Evolutionary conservation across 495 filamentous ascomycete genomes (phyloP).

Genomic region (Elaphomyces granulatus): DNA sequence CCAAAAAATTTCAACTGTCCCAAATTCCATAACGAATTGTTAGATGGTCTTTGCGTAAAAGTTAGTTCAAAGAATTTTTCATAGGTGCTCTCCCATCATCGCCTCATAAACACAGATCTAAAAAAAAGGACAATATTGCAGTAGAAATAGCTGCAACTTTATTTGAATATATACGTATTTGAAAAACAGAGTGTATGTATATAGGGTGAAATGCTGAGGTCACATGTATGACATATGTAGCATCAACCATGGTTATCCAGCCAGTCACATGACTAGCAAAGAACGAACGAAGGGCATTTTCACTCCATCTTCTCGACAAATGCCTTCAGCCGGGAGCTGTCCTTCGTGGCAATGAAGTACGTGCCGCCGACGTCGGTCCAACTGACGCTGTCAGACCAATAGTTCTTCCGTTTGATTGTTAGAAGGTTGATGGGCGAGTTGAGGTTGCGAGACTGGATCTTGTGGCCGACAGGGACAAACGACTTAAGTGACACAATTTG

Average conservation of each 20-base stretch:
- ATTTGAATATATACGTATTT: no score
- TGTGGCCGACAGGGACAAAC: constrained; percentile 59
- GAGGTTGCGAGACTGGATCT: constrained; percentile 52
- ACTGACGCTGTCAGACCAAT: constrained; percentile 73
- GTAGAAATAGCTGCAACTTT: no score
- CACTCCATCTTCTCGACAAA: constrained; percentile 28
- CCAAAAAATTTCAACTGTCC: no score
- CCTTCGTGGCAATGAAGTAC: constrained; percentile 81
- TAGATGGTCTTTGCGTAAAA: no score
- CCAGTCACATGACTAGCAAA: neutral
- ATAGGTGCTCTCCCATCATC: no score
- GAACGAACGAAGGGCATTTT: constrained; percentile 1
- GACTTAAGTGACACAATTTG: constrained; percentile 74
- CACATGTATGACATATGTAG: no score
- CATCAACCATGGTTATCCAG: neutral
- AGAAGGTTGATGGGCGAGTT: constrained; percentile 66
- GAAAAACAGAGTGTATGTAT: no score
- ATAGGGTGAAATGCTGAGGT: no score
- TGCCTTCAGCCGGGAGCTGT: constrained; percentile 38
- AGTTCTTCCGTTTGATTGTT: constrained; percentile 57
- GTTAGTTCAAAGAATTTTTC: no score
- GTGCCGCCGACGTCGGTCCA: constrained; percentile 76
- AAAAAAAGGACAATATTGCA: no score
- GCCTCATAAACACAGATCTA: no score
- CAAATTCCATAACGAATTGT: no score